Base-by-base conservation (phyloP, 1,284 basidiomycete species). In the Heterobasidion occidentale region DNA sequence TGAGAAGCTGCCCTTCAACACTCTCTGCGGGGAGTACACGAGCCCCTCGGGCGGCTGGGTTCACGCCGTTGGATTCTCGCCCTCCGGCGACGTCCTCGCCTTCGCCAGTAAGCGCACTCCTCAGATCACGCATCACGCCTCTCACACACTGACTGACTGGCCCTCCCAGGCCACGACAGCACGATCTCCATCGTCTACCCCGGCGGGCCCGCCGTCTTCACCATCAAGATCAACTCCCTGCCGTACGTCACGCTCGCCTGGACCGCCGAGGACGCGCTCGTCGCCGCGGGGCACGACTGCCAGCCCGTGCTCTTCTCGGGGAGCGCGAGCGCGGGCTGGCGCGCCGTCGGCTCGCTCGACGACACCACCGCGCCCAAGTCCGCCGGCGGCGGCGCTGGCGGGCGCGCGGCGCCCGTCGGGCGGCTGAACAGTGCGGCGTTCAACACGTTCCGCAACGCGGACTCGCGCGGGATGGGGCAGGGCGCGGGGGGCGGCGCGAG, bases 201-300 rank as follows among this genome's bases (percentile, higher is more conserved):
- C 2, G 75, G 75, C 8, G 87, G 84, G 0, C 84, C 87, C 1
- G 77, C 81, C 1, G 71, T 91, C 51, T 80, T 87, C 70, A 86
- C 76, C 51, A 84, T 98, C 70, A 84, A 86, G 63, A 80, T 86
- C 61, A 78, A 85, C 36, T 84, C 86, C 1, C 76, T 98, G 34
- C 95, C 94, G 0, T 81, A 88, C 64, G 78, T 94, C 55, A 86
- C 91, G 20, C 80, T 98, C 38, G 77, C 86, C 11, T 99, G 94
- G 84, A 88, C 86, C 1, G 79, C 84, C 34, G 94, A 98, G 70
- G 79, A 86, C 56, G 74, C 81, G 9, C 72, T 98, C 62, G 80
- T 99, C 38, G 94, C 93, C 0, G 97, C 94, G 0, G 97, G 97
- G 0, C 96, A 99, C 72, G 97, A 99, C 69, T 99, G 97, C 73